These are phyloP conservation scores for Penicillium egyptiacum DNA, from an alignment of 495 filamentous ascomycete genomes.

Conservation along the genomic window DNA sequence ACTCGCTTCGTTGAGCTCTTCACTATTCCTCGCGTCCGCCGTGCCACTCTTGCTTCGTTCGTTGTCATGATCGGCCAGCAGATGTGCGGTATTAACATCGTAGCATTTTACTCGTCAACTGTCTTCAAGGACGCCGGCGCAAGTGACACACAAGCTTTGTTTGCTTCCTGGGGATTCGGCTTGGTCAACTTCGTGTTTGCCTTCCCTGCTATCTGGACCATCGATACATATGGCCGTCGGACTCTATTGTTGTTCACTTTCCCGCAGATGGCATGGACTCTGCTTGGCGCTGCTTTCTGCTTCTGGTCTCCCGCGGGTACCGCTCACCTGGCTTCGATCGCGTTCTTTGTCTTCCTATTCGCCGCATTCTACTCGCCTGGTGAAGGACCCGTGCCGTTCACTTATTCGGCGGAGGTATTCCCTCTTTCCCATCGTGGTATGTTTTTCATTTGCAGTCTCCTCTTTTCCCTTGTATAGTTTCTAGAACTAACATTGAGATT, in stretches of 20 bases:
- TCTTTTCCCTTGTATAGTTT: slow-evolving; percentile 3
- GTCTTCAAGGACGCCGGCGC: slow-evolving; percentile 68
- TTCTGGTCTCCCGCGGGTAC: slow-evolving; percentile 59
- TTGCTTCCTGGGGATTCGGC: slow-evolving; percentile 81
- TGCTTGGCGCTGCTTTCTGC: slow-evolving; percentile 71
- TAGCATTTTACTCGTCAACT: slow-evolving; percentile 80
- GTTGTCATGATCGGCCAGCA: slow-evolving; percentile 78
- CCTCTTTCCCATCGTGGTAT: slow-evolving; percentile 67
- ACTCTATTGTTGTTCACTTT: slow-evolving; percentile 80
- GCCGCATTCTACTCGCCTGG: slow-evolving; percentile 68
- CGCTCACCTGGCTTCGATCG: slow-evolving; percentile 60
- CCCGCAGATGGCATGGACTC: slow-evolving; percentile 80
- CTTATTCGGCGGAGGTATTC: slow-evolving; percentile 79
- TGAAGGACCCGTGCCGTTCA: slow-evolving; percentile 70
- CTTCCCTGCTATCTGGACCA: slow-evolving; percentile 79
- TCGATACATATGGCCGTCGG: slow-evolving; percentile 82
- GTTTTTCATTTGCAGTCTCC: slow-evolving; percentile 1
- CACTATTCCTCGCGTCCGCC: slow-evolving; percentile 64
- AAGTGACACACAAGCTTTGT: slow-evolving; percentile 56
- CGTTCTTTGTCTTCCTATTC: slow-evolving; percentile 67
- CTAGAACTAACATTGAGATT: slow-evolving; percentile 12
- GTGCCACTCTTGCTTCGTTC: slow-evolving; percentile 63
- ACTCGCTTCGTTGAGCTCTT: slow-evolving; percentile 64
- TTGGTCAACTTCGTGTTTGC: slow-evolving; percentile 81
- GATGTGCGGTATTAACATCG: slow-evolving; percentile 78